A percentile compares a stretch with the other conserved stretches of the same genome.
phyloP scores from a whole-genome alignment of 305 asterid genomes.

The Fraxinus albicans region DNA sequence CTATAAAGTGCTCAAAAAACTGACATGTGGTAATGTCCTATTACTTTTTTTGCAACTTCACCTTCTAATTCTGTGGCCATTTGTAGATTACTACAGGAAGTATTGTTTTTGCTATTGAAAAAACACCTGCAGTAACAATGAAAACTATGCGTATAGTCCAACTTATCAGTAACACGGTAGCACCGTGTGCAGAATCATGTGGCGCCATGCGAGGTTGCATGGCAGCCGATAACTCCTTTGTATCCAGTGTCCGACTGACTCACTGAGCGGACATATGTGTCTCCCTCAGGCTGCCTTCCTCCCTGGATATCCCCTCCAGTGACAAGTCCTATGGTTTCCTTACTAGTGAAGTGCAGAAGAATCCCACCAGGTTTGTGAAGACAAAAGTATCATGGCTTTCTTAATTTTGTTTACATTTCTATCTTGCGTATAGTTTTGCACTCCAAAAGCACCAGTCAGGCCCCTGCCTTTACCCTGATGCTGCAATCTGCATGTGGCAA shows the following conservation, averaged over 20 bases:
- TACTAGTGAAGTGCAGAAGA: not conserved
- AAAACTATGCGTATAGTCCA: not conserved
- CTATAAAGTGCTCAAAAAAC: not conserved
- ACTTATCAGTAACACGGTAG: not conserved
- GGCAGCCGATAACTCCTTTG: not conserved
- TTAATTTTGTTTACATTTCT: not conserved
- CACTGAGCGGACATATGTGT: not conserved
- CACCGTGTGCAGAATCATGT: not conserved
- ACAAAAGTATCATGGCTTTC: not conserved
- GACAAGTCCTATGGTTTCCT: not conserved
- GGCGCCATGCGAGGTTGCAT: not conserved
- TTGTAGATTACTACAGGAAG: not conserved
- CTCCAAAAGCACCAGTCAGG: slow-evolving; percentile 10
- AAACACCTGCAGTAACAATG: not conserved
- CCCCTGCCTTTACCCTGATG: slow-evolving; percentile 23
- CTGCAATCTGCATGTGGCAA: slow-evolving; percentile 18
- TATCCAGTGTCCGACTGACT: not conserved
- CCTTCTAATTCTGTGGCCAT: not conserved
- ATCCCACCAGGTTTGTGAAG: not conserved
- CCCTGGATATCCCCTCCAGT: not conserved
- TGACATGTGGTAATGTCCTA: not conserved
- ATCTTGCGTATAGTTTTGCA: not conserved
- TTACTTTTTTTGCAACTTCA: not conserved
- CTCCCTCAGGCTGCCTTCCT: not conserved
- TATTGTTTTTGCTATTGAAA: not conserved